phyloP scores from a whole-genome alignment of 2,329 filamentous ascomycete species.

The Fusarium haematococcum region DNA sequence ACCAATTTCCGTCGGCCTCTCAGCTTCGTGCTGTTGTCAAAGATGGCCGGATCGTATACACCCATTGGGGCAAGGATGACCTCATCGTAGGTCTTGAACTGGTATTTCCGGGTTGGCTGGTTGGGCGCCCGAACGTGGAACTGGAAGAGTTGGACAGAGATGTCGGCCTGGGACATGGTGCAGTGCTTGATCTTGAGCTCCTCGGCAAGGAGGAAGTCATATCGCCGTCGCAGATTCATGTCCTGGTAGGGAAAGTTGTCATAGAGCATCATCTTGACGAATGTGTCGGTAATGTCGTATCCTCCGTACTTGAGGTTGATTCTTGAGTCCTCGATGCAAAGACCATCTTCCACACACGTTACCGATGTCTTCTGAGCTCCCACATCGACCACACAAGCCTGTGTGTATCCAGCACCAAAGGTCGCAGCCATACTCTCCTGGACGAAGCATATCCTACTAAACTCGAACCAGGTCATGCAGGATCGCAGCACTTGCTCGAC shows the following conservation, averaged over 20 bases:
- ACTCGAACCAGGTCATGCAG: conserved; percentile 89
- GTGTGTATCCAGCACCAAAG: conserved; percentile 94
- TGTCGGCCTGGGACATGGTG: conserved; percentile 89
- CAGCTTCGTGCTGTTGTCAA: conserved; percentile 86
- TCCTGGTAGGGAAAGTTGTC: conserved; percentile 96
- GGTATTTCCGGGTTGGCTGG: conserved; percentile 90
- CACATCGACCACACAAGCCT: conserved; percentile 94
- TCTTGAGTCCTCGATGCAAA: conserved; percentile 93
- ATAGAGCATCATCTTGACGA: conserved; percentile 97
- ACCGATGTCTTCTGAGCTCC: conserved; percentile 98
- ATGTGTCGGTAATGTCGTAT: conserved; percentile 91
- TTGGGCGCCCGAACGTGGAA: conserved; percentile 92
- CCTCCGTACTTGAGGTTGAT: conserved; percentile 96
- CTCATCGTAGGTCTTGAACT: conserved; percentile 97
- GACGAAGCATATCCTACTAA: conserved; percentile 90
- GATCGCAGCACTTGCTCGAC: conserved; percentile 87
- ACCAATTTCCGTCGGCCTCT: conserved; percentile 83
- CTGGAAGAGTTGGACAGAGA: conserved; percentile 88
- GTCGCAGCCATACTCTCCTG: conserved; percentile 96
- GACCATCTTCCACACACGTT: conserved; percentile 95
- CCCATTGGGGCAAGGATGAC: conserved; percentile 94
- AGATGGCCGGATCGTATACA: conserved; percentile 89
- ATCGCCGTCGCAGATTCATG: conserved; percentile 89
- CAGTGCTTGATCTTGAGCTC: conserved; percentile 95
- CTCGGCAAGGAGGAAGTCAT: conserved; percentile 93